Evolutionary conservation across 2,329 filamentous ascomycete genomes (phyloP).

Genomic region (Exophiala xenobiotica): DNA sequence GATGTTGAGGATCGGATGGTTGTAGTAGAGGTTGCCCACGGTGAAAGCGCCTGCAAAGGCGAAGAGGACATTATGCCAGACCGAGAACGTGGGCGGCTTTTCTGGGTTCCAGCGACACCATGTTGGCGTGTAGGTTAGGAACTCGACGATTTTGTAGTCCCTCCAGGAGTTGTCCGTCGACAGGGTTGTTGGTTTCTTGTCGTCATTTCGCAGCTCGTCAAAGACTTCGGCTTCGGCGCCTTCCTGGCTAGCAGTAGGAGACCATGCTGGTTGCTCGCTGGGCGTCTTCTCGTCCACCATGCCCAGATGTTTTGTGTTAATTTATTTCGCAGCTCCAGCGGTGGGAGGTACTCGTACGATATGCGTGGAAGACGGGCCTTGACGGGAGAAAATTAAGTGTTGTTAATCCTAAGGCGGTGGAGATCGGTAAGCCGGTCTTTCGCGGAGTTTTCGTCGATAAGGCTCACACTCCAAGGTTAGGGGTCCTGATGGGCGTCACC

Average conservation of each 20-base stretch:
- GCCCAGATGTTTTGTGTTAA: neutral
- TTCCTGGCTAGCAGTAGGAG: slow-evolving; percentile 1
- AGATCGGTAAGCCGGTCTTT: neutral
- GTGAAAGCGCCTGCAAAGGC: slow-evolving; percentile 57
- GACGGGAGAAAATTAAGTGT: neutral
- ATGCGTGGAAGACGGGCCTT: neutral
- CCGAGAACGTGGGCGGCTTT: slow-evolving; percentile 66
- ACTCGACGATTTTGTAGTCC: slow-evolving; percentile 11
- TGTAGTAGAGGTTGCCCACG: slow-evolving; percentile 70
- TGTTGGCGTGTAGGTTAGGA: slow-evolving; percentile 56
- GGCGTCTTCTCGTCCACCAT: slow-evolving; percentile 19
- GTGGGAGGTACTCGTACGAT: neutral
- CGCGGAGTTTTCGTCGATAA: too few species aligned
- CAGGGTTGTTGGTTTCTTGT: slow-evolving; percentile 2
- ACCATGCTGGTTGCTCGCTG: slow-evolving; percentile 6
- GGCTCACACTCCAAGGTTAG: too few species aligned
- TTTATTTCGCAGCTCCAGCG: neutral
- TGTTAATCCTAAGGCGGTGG: neutral
- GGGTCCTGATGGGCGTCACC: too few species aligned
- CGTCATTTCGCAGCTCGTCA: slow-evolving; percentile 12
- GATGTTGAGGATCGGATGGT: slow-evolving; percentile 72
- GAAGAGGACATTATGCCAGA: slow-evolving; percentile 61
- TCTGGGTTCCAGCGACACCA: slow-evolving; percentile 67
- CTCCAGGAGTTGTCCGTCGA: neutral
- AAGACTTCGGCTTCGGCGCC: neutral